Conservation (phyloP, 805 yeast genomes). For the Maudiozyma saulgeensis region DNA sequence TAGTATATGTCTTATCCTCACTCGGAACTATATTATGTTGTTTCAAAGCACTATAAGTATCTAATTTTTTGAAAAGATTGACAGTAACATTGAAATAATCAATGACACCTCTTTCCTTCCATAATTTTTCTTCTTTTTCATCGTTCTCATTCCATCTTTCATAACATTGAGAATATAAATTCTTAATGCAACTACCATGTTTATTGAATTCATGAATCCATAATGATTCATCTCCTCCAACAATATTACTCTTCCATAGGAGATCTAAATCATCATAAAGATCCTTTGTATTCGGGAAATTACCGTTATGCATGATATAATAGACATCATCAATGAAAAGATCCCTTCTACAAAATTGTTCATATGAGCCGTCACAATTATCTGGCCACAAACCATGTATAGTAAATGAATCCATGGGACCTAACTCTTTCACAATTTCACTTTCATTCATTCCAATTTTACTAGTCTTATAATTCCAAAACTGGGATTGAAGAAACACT, state of each 20-base stretch:
- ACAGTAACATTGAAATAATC: constrained; percentile 62
- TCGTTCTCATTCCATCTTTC: constrained; percentile 22
- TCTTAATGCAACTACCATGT: constrained; percentile 87
- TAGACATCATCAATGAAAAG: constrained; percentile 46
- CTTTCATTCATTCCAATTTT: constrained; percentile 13
- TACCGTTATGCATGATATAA: constrained; percentile 32
- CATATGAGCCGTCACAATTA: constrained; percentile 72
- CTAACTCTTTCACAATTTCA: constrained; percentile 33
- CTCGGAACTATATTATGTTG: constrained; percentile 67
- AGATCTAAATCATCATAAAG: constrained; percentile 47
- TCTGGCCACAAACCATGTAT: constrained; percentile 88
- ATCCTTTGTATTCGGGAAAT: constrained; percentile 33
- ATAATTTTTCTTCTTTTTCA: constrained; percentile 4
- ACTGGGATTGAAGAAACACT: constrained; percentile 72
- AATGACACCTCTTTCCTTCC: constrained; percentile 37
- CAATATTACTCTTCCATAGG: constrained; percentile 66
- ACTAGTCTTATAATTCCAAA: constrained; percentile 82
- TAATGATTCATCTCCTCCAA: constrained; percentile 54
- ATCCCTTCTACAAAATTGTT: constrained; percentile 63
- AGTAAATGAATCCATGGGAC: constrained; percentile 64
- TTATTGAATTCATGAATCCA: constrained; percentile 93
- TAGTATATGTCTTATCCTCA: constrained; percentile 44
- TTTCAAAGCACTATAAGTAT: constrained; percentile 59
- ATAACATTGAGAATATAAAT: constrained; percentile 68
- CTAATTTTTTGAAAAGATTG: constrained; percentile 45